Percentiles rank a stretch among this genome's conserved stretches.
These are phyloP conservation scores for Huiozyma naganishii DNA, from an alignment of 805 yeast species.

Conservation along the genomic window DNA sequence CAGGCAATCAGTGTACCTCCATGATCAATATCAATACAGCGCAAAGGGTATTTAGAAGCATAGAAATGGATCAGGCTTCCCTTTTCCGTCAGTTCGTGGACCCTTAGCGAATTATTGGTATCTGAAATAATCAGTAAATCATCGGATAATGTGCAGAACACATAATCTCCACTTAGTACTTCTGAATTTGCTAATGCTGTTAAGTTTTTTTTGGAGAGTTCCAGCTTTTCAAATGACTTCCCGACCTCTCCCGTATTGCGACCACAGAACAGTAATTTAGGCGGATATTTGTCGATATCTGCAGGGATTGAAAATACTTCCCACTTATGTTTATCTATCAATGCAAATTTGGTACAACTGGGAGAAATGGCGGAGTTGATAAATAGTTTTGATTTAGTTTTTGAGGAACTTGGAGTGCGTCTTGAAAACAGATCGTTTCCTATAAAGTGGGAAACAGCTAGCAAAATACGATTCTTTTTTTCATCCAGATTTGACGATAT, in stretches of 20 bases:
- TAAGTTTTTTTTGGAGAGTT: slow-evolving; percentile 11
- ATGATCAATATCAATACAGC: slow-evolving; percentile 66
- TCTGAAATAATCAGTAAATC: slow-evolving; percentile 53
- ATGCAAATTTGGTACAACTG: slow-evolving; percentile 51
- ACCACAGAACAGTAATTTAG: slow-evolving; percentile 56
- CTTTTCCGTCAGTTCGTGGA: slow-evolving; percentile 42
- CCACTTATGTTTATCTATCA: slow-evolving; percentile 62
- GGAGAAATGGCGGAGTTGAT: slow-evolving; percentile 53
- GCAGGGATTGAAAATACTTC: slow-evolving; percentile 49
- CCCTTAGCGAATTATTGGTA: slow-evolving; percentile 58
- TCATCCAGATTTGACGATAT: slow-evolving; percentile 17
- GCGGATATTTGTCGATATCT: slow-evolving; percentile 24
- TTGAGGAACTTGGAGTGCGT: slow-evolving; percentile 43
- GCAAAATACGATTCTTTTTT: slow-evolving; percentile 57
- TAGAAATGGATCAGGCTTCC: slow-evolving; percentile 65
- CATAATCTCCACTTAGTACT: slow-evolving; percentile 42
- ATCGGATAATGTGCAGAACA: slow-evolving; percentile 49
- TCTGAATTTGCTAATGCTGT: slow-evolving; percentile 7
- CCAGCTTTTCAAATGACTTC: slow-evolving; percentile 32
- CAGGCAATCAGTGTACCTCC: slow-evolving; percentile 58
- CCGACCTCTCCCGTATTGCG: slow-evolving; percentile 63
- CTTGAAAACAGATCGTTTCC: slow-evolving; percentile 45
- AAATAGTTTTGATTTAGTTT: slow-evolving; percentile 36
- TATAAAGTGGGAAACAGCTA: slow-evolving; percentile 73
- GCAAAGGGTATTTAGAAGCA: slow-evolving; percentile 59